These are phyloP conservation scores for Tylopilus balloui DNA, from an alignment of 768 basidiomycete genomes.

Conservation along the genomic window DNA sequence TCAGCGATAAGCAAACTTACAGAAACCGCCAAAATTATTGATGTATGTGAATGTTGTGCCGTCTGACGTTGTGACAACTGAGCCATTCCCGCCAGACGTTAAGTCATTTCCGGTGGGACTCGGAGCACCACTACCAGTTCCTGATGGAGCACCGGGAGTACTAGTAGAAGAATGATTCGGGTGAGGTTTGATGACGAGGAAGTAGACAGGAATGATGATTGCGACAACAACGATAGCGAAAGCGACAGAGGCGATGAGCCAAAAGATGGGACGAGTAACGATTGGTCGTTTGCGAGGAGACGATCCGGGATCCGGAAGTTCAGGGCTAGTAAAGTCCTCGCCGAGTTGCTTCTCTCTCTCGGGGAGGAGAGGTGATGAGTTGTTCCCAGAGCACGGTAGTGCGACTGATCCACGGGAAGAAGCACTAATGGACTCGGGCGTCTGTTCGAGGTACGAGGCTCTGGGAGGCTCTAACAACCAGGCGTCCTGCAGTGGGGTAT, in stretches of 20 bases:
- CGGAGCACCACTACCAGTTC: neutral
- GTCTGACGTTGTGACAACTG: constrained; percentile 55
- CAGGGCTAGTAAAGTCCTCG: constrained; percentile 2
- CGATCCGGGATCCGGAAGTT: neutral
- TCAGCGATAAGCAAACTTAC: constrained; percentile 37
- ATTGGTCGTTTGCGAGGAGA: constrained; percentile 16
- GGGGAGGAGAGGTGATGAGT: constrained; percentile 25
- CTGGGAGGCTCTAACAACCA: constrained; percentile 17
- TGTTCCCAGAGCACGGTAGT: constrained; percentile 17
- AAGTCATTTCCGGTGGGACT: constrained; percentile 6
- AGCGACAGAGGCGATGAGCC: constrained; percentile 27
- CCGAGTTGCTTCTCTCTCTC: constrained; percentile 14
- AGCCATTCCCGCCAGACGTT: constrained; percentile 63
- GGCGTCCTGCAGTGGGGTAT: constrained; percentile 8
- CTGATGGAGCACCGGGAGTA: neutral
- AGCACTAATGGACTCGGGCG: constrained; percentile 11
- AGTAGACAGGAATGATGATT: constrained; percentile 41
- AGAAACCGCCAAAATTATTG: constrained; percentile 73
- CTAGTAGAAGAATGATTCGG: neutral
- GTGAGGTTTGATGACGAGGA: constrained; percentile 26
- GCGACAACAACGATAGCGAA: constrained; percentile 33
- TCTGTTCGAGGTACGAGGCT: constrained; percentile 26
- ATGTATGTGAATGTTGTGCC: constrained; percentile 72
- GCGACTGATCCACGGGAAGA: constrained; percentile 23
- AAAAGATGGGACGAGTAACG: constrained; percentile 22